These are phyloP conservation scores for Yamadazyma spencermartinsiae DNA, from an alignment of 1,139 yeast genomes.

Conservation along the genomic window DNA sequence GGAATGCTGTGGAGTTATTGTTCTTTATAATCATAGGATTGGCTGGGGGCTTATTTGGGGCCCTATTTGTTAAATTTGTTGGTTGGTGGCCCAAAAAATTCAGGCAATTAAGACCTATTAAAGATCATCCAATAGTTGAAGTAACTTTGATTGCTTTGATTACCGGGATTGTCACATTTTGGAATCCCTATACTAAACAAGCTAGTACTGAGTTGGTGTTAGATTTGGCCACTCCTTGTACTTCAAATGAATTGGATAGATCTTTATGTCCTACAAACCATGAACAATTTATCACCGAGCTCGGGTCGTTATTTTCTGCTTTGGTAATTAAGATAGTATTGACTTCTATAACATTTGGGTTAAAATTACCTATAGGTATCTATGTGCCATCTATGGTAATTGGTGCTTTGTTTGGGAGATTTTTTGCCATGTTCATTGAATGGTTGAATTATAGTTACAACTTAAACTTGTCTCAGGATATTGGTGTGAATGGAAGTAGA, in stretches of 20 bases:
- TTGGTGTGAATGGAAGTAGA: slow-evolving; percentile 8
- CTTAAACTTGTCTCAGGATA: slow-evolving; percentile 9
- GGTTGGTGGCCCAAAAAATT: slow-evolving; percentile 51
- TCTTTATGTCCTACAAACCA: slow-evolving; percentile 44
- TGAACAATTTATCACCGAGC: slow-evolving; percentile 31
- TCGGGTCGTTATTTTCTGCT: slow-evolving; percentile 42
- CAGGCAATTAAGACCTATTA: slow-evolving; percentile 33
- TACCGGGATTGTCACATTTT: slow-evolving; percentile 52
- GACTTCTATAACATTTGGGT: slow-evolving; percentile 58
- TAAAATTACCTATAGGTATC: slow-evolving; percentile 65
- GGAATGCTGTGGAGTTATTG: slow-evolving; percentile 52
- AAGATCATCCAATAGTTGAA: slow-evolving; percentile 46
- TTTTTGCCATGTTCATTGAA: slow-evolving; percentile 51
- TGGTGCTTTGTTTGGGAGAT: slow-evolving; percentile 65
- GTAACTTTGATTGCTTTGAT: slow-evolving; percentile 47
- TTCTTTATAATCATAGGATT: slow-evolving; percentile 53
- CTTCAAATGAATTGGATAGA: slow-evolving; percentile 21
- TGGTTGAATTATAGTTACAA: slow-evolving; percentile 31
- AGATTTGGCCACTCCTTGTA: slow-evolving; percentile 56
- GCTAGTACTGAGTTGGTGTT: slow-evolving; percentile 55
- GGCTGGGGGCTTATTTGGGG: slow-evolving; percentile 62
- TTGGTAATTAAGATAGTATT: slow-evolving; percentile 46
- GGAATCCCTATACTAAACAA: slow-evolving; percentile 54
- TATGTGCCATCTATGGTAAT: slow-evolving; percentile 71
- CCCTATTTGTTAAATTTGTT: slow-evolving; percentile 50